Conservation (phyloP, 139 green algal species). For the Tetraselmis striata region DNA sequence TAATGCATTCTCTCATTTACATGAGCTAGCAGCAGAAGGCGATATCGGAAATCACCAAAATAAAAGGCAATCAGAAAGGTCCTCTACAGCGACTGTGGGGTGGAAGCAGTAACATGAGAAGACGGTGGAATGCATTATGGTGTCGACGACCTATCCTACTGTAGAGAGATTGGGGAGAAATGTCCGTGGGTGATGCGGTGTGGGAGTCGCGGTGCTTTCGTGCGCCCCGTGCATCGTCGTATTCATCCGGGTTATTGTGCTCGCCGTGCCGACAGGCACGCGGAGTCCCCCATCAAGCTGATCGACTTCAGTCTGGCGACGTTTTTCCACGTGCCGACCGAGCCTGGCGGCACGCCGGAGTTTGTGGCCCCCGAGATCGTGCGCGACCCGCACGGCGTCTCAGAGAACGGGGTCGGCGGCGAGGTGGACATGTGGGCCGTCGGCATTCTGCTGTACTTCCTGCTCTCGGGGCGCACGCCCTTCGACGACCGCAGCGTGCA, state of each 20-base stretch:
- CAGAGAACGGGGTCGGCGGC: not conserved
- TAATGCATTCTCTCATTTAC: too few species aligned
- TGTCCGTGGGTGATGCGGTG: not conserved
- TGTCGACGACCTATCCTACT: too few species aligned
- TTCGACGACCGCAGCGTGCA: conserved; percentile 11
- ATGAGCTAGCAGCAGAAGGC: too few species aligned
- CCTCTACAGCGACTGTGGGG: too few species aligned
- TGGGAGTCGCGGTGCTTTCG: not conserved
- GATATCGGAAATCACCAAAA: too few species aligned
- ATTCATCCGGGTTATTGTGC: too few species aligned
- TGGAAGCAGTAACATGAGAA: too few species aligned
- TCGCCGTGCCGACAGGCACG: conserved; percentile 2
- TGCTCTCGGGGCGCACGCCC: conserved; percentile 22
- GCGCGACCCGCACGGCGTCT: conserved; percentile 6
- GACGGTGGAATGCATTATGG: too few species aligned
- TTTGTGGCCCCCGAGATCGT: conserved; percentile 23
- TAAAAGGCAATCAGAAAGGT: too few species aligned
- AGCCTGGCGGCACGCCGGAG: conserved; percentile 15
- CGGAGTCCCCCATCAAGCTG: conserved; percentile 20
- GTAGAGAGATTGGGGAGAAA: too few species aligned
- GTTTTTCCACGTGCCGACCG: conserved; percentile 15
- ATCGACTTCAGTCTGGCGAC: conserved; percentile 23
- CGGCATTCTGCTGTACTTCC: conserved; percentile 18
- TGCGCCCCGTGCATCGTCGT: not conserved
- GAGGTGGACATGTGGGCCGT: conserved; percentile 31